phyloP scores from a whole-genome alignment of 2,329 filamentous ascomycete genomes.

The Calonectria pteridis region DNA sequence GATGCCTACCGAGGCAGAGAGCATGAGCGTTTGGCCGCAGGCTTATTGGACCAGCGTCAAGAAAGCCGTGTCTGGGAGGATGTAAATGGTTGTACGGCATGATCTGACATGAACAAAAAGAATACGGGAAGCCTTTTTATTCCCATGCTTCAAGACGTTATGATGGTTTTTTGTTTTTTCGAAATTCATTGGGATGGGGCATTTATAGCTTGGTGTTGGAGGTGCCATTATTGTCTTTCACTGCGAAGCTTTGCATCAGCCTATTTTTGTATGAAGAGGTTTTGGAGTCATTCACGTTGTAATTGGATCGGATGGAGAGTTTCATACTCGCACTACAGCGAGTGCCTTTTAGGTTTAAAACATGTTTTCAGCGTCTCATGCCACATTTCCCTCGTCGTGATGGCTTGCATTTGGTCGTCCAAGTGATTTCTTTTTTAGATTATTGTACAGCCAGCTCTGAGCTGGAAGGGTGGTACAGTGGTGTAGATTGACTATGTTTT shows the following conservation, averaged over 20 bases:
- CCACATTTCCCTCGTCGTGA: not conserved
- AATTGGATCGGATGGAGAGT: conserved; percentile 33
- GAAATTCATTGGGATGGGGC: conserved; percentile 39
- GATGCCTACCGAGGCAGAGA: conserved; percentile 70
- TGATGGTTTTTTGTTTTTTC: conserved; percentile 37
- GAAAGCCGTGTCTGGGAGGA: conserved; percentile 59
- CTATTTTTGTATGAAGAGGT: conserved; percentile 33
- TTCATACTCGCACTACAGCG: conserved; percentile 27
- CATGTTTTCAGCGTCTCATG: conserved; percentile 35
- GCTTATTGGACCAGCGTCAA: conserved; percentile 72
- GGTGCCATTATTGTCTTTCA: conserved; percentile 45
- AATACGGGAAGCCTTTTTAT: not conserved
- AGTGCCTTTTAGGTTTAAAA: conserved; percentile 33
- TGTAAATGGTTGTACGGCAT: conserved; percentile 35
- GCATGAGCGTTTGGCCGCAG: conserved; percentile 67
- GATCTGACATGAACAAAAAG: conserved; percentile 34
- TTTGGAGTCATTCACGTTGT: conserved; percentile 22
- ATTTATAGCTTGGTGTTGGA: conserved; percentile 49
- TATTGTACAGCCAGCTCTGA: conserved; percentile 47
- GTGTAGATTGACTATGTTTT: conserved; percentile 38
- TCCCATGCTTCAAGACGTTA: conserved; percentile 31
- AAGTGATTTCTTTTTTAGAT: conserved; percentile 39
- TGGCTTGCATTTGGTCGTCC: conserved; percentile 19
- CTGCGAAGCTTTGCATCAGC: conserved; percentile 37
- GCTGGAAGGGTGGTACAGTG: conserved; percentile 45